Conservation (phyloP, 345 rosid species). For the Dipteronia sinensis region DNA sequence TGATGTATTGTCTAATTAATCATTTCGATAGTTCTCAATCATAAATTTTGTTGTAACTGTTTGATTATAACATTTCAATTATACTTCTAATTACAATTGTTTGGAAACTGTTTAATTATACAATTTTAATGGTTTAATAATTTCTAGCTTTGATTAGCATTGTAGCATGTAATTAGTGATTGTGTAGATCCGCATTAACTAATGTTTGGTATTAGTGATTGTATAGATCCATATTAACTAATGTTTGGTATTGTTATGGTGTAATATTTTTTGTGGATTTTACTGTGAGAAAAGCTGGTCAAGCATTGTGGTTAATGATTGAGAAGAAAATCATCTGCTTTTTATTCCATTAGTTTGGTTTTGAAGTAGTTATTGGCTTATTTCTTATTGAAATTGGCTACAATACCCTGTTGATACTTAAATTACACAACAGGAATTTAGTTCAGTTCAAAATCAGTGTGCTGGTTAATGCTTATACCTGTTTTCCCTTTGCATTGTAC, state of each 20-base stretch:
- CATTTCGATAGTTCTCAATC: background rate
- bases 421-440: background rate
- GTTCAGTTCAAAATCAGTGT: no score
- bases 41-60: background rate
- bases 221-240: background rate
- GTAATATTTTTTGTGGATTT: background rate
- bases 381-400: no score
- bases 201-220: background rate
- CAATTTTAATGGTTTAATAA: background rate
- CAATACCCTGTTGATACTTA: background rate
- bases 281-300: background rate
- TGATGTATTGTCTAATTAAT: constrained; percentile 1
- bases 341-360: no score
- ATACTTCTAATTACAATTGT: no score
- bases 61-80: background rate
- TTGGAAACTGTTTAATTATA: background rate
- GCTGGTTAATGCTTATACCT: background rate
- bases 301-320: background rate
- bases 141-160: background rate
- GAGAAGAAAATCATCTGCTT: background rate
- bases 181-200: background rate
- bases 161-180: background rate
- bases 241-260: background rate
- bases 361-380: no score
- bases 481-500: background rate